Evolutionary conservation across 768 basidiomycete species (phyloP).

Genomic region (Dioszegia aurantiaca): DNA sequence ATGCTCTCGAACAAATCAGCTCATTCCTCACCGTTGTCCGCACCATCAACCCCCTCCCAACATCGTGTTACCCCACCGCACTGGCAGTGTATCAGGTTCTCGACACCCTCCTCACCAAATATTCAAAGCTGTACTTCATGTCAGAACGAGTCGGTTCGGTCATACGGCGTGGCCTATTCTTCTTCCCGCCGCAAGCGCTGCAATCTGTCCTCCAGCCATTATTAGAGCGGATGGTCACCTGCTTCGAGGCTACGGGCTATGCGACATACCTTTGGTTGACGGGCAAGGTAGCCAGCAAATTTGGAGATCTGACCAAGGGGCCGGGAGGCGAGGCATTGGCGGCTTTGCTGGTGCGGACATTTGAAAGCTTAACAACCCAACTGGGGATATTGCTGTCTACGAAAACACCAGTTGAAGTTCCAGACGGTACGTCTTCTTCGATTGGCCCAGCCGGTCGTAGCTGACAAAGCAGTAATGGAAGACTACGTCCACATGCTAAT

Average conservation of each 20-base stretch:
- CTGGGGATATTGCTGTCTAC: slow-evolving; percentile 66
- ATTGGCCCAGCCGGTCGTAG: not conserved
- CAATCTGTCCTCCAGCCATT: slow-evolving; percentile 69
- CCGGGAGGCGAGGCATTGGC: slow-evolving; percentile 58
- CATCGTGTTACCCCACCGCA: slow-evolving; percentile 72
- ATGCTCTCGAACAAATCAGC: slow-evolving; percentile 86
- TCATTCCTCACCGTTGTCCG: slow-evolving; percentile 81
- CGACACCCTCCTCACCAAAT: slow-evolving; percentile 73
- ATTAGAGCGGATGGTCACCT: slow-evolving; percentile 68
- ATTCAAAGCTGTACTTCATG: slow-evolving; percentile 70
- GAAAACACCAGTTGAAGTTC: slow-evolving; percentile 69
- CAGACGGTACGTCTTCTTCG: slow-evolving; percentile 69
- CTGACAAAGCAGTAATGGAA: slow-evolving; percentile 70
- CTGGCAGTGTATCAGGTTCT: slow-evolving; percentile 79
- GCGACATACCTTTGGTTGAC: slow-evolving; percentile 92
- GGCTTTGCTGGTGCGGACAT: slow-evolving; percentile 61
- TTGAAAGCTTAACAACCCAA: slow-evolving; percentile 73
- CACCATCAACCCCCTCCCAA: slow-evolving; percentile 75
- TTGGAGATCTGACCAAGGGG: slow-evolving; percentile 60
- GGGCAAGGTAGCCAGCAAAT: slow-evolving; percentile 76
- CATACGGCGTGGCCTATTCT: slow-evolving; percentile 73
- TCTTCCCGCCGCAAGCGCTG: slow-evolving; percentile 67
- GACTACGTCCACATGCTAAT: slow-evolving; percentile 83
- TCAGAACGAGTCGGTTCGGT: slow-evolving; percentile 82
- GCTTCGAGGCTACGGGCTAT: slow-evolving; percentile 76